These are phyloP conservation scores for Erigeron canadensis DNA, from an alignment of 129 eudicot genomes.

Conservation along the genomic window DNA sequence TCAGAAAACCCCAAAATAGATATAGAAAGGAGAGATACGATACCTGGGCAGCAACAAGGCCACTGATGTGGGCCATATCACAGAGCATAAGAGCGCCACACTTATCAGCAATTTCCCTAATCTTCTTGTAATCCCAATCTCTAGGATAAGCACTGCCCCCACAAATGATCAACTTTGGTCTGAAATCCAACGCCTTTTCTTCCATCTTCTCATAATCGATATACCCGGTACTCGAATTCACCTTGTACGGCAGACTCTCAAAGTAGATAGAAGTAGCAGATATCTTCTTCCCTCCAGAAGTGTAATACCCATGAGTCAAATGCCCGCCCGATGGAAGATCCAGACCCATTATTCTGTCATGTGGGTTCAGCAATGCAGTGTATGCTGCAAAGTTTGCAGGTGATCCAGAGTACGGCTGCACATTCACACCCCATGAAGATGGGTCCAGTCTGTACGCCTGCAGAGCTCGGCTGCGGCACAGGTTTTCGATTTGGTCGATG, in stretches of 20 bases:
- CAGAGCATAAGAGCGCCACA: constrained; percentile 85
- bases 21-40: constrained; percentile 33
- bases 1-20: background rate
- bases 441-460: constrained; percentile 72
- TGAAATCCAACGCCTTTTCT: constrained; percentile 94
- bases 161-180: constrained; percentile 92
- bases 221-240: constrained; percentile 67
- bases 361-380: constrained; percentile 82
- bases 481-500: constrained; percentile 88
- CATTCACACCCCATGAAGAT: constrained; percentile 91
- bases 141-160: constrained; percentile 99
- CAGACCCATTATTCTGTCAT: constrained; percentile 90
- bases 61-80: constrained; percentile 99
- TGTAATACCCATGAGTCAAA: constrained; percentile 90
- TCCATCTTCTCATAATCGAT: constrained; percentile 89
- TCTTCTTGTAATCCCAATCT: constrained; percentile 85
- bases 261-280: constrained; percentile 90
- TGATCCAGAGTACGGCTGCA: constrained; percentile 87
- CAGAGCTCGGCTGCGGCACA: constrained; percentile 70
- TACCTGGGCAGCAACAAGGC: constrained; percentile 99
- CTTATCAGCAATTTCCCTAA: constrained; percentile 78
- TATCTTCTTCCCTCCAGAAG: constrained; percentile 86
- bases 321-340: constrained; percentile 97
- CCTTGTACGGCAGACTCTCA: constrained; percentile 98
- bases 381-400: constrained; percentile 96